These are phyloP conservation scores for Cyclotella kingstonii DNA, from an alignment of 108 stramenopile genomes.

Conservation along the genomic window DNA sequence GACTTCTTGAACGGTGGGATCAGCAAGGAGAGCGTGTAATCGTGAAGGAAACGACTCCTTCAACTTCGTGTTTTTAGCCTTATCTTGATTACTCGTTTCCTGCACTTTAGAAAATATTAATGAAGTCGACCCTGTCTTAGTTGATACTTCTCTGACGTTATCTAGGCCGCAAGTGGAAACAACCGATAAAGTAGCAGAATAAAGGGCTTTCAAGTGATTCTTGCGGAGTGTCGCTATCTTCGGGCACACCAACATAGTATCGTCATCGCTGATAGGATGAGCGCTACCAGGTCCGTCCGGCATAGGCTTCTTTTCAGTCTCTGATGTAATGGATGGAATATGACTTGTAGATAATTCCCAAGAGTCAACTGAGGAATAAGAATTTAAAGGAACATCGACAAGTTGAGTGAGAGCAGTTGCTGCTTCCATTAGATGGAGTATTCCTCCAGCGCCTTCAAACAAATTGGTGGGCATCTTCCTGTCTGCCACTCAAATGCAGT, in stretches of 20 bases:
- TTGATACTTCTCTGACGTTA: background rate
- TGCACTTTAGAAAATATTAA: too few relatives aligned
- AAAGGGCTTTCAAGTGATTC: slow-evolving; percentile 24
- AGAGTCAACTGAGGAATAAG: too few relatives aligned
- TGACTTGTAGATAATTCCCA: too few relatives aligned
- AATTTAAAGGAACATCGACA: slow-evolving; percentile 9
- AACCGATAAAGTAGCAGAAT: slow-evolving; percentile 8
- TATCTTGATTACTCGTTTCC: too few relatives aligned
- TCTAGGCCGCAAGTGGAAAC: background rate
- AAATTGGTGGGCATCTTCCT: too few relatives aligned
- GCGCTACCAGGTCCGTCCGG: background rate
- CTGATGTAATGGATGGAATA: slow-evolving; percentile 3
- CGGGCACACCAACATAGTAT: background rate
- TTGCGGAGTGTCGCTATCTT: slow-evolving; percentile 17
- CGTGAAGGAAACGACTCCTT: slow-evolving; percentile 74
- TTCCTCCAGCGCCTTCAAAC: too few relatives aligned
- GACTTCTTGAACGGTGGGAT: slow-evolving; percentile 54
- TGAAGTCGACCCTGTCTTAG: too few relatives aligned
- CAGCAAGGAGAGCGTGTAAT: slow-evolving; percentile 63
- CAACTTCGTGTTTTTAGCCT: background rate
- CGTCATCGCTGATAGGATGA: slow-evolving; percentile 15
- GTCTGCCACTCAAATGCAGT: too few relatives aligned
- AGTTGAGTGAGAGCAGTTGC: slow-evolving; percentile 58
- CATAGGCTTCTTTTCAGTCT: slow-evolving; percentile 1
- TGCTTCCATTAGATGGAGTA: slow-evolving; percentile 59